Conservation (phyloP, 1,284 basidiomycete species). For the Salmacisia buchloeana region DNA sequence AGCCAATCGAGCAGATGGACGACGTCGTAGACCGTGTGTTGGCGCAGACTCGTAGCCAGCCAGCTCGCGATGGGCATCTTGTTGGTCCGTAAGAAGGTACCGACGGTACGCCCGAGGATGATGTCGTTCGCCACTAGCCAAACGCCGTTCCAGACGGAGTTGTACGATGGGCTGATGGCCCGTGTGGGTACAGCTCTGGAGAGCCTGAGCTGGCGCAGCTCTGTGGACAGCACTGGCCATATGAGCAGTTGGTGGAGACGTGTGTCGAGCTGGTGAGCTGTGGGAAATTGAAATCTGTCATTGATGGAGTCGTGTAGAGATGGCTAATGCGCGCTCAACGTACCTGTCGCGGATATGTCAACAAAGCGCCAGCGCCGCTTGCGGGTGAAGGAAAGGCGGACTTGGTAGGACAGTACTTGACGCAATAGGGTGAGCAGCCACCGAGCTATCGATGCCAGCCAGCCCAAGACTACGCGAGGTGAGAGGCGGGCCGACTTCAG, state of each 20-base stretch:
- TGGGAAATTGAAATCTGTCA: constrained; percentile 13
- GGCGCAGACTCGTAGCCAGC: not conserved
- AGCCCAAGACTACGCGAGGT: too few relatives aligned
- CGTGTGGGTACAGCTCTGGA: constrained; percentile 16
- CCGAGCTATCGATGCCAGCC: too few relatives aligned
- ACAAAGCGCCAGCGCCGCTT: too few relatives aligned
- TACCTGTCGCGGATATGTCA: not conserved
- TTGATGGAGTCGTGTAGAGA: constrained; percentile 10
- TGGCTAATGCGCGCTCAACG: not conserved
- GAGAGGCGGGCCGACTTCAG: too few relatives aligned
- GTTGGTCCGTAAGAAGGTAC: constrained; percentile 44
- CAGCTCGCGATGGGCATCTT: not conserved
- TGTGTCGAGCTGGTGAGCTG: constrained; percentile 51
- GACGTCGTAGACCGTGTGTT: not conserved
- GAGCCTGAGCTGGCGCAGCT: constrained; percentile 15
- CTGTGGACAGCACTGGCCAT: constrained; percentile 40
- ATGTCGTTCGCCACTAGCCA: constrained; percentile 89
- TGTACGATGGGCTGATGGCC: constrained; percentile 48
- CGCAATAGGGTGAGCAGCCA: too few relatives aligned
- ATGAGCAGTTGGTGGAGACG: constrained; percentile 51
- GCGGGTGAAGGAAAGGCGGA: constrained; percentile 9
- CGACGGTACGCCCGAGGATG: constrained; percentile 69
- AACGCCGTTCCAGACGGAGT: constrained; percentile 75
- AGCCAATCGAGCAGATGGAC: constrained; percentile 67
- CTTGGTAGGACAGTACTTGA: constrained; percentile 7